Conservation (phyloP, 208 protist genomes). For the Leishmania gerbilli region DNA sequence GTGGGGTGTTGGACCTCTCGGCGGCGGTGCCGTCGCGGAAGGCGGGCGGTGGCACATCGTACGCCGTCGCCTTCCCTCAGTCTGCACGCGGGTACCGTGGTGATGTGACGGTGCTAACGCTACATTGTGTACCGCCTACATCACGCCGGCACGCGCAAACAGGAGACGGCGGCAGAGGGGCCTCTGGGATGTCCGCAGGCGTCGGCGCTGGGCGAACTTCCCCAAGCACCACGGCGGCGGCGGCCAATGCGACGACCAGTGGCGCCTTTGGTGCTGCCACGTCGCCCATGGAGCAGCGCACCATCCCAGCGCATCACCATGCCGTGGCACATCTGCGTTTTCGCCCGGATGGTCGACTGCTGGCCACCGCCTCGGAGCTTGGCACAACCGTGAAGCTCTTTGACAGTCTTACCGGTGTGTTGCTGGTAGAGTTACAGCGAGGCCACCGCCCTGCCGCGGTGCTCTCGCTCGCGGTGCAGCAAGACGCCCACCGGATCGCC, state of each 20-base stretch:
- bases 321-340: slow-evolving; percentile 38
- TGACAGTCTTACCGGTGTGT: slow-evolving; percentile 31
- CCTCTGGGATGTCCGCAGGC: not conserved
- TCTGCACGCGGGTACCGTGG: slow-evolving; percentile 29
- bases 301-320: slow-evolving; percentile 41
- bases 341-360: slow-evolving; percentile 35
- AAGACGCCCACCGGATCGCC: slow-evolving; percentile 32
- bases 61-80: slow-evolving; percentile 28
- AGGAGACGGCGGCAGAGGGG: not conserved
- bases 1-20: slow-evolving; percentile 51
- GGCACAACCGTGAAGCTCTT: slow-evolving; percentile 77
- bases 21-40: slow-evolving; percentile 3
- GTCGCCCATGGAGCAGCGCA: slow-evolving; percentile 16
- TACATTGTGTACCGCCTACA: slow-evolving; percentile 5
- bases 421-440: slow-evolving; percentile 54
- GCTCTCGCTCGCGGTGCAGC: slow-evolving; percentile 51
- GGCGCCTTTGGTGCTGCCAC: not conserved
- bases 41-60: not conserved
- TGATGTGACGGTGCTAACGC: slow-evolving; percentile 27
- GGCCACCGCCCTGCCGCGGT: slow-evolving; percentile 44
- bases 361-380: slow-evolving; percentile 58
- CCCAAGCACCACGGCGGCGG: not conserved
- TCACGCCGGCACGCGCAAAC: not conserved
- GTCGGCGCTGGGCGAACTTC: not conserved
- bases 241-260: not conserved